Percentiles rank a stretch among this genome's conserved stretches.
Evolutionary conservation across 306 rosid genomes (phyloP).

Genomic region (Styphnolobium japonicum): DNA sequence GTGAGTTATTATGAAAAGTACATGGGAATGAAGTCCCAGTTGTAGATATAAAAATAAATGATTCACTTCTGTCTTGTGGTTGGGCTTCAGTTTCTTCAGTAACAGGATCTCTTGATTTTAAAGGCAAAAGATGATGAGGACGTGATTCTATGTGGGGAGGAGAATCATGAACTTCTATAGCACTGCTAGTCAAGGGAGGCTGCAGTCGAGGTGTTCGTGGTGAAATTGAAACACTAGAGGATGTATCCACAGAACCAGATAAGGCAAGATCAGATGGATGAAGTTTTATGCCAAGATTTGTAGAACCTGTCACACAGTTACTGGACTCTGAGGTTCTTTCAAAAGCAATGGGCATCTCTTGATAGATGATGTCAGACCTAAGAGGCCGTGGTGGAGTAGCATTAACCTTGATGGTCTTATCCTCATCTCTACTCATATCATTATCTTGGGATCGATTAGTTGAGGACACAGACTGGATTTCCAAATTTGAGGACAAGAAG

Average conservation of each 20-base stretch:
- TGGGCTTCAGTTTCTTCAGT: slow-evolving; percentile 22
- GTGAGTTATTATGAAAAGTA: slow-evolving; percentile 8
- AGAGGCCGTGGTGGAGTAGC: neutral
- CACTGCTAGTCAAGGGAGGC: neutral
- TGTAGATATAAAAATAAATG: slow-evolving; percentile 14
- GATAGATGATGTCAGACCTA: neutral
- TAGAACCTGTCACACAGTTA: neutral
- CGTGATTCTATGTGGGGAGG: slow-evolving; percentile 23
- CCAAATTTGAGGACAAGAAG: neutral
- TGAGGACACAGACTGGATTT: slow-evolving; percentile 27
- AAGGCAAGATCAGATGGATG: neutral
- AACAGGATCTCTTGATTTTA: slow-evolving; percentile 3
- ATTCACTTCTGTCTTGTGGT: slow-evolving; percentile 28
- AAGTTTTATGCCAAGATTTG: neutral
- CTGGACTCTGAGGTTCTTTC: slow-evolving; percentile 1
- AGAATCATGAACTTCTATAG: slow-evolving; percentile 21
- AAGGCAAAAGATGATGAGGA: neutral
- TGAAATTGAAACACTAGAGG: slow-evolving; percentile 27
- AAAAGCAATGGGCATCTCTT: slow-evolving; percentile 27
- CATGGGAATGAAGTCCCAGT: slow-evolving; percentile 22
- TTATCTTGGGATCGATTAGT: slow-evolving; percentile 20
- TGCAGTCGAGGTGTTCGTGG: slow-evolving; percentile 36
- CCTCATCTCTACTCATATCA: slow-evolving; percentile 11
- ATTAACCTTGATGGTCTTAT: slow-evolving; percentile 10
- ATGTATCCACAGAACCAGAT: slow-evolving; percentile 22